phyloP scores from a whole-genome alignment of 768 basidiomycete genomes.

The Leccinum disarticulatum region DNA sequence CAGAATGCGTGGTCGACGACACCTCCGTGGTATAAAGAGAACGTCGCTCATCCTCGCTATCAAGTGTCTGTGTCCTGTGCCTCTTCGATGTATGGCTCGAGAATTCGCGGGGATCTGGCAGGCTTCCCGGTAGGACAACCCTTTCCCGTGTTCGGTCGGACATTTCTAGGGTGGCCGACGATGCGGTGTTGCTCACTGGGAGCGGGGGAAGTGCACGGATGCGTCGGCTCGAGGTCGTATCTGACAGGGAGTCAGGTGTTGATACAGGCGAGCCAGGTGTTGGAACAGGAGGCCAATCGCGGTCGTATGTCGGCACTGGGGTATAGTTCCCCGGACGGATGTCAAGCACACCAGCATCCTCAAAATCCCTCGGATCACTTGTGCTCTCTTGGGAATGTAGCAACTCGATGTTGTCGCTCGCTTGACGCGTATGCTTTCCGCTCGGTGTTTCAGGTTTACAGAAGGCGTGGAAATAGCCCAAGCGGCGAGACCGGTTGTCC shows the following conservation, averaged over 20 bases:
- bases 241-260: slow-evolving; percentile 9
- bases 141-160: neutral
- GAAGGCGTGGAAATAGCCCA: slow-evolving; percentile 34
- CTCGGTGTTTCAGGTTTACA: slow-evolving; percentile 13
- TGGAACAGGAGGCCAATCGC: slow-evolving; percentile 13
- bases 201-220: slow-evolving; percentile 34
- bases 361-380: slow-evolving; percentile 10
- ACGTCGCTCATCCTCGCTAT: slow-evolving; percentile 18
- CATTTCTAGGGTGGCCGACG: neutral
- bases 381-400: slow-evolving; percentile 19
- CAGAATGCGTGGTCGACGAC: slow-evolving; percentile 29
- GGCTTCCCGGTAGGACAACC: neutral
- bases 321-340: slow-evolving; percentile 18
- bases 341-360: slow-evolving; percentile 23
- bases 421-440: slow-evolving; percentile 20
- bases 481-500: slow-evolving; percentile 33
- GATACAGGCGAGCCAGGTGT: slow-evolving; percentile 2
- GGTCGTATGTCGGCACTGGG: slow-evolving; percentile 19
- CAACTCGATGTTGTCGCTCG: slow-evolving; percentile 32
- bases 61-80: slow-evolving; percentile 1
- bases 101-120: slow-evolving; percentile 8
- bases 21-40: slow-evolving; percentile 22
- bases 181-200: slow-evolving; percentile 8
- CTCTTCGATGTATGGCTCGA: neutral
- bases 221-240: slow-evolving; percentile 15